These are phyloP conservation scores for Amoeboaphelidium protococcarum DNA, from an alignment of 371 early-diverging fungal species.

Conservation along the genomic window DNA sequence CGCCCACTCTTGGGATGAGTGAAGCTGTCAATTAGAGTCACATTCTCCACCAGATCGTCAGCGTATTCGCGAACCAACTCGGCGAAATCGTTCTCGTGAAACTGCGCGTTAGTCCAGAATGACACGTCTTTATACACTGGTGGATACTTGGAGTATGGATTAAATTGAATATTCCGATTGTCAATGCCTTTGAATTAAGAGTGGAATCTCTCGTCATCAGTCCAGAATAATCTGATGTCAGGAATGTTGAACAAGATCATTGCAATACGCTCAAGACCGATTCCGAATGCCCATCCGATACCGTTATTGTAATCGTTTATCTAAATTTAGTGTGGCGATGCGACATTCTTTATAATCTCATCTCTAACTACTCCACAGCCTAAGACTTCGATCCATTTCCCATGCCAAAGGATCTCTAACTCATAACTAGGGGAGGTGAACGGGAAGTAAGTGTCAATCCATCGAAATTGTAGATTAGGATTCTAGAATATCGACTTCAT, in stretches of 20 bases:
- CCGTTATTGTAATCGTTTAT: constrained; percentile 3
- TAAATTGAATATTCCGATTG: constrained; percentile 30
- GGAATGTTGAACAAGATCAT: constrained; percentile 85
- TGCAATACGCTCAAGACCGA: constrained; percentile 85
- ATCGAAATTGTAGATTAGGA: constrained; percentile 47
- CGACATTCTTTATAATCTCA: constrained; percentile 41
- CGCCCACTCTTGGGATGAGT: constrained; percentile 51
- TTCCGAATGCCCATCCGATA: constrained; percentile 89
- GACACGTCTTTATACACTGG: constrained; percentile 74
- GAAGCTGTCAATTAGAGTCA: constrained; percentile 62
- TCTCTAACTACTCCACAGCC: constrained; percentile 83
- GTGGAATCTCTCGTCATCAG: constrained; percentile 58
- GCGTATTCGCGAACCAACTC: constrained; percentile 75
- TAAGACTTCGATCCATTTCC: constrained; percentile 80
- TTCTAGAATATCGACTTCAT: background rate
- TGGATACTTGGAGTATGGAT: constrained; percentile 52
- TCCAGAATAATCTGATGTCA: constrained; percentile 92
- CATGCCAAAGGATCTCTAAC: constrained; percentile 69
- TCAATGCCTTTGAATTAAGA: constrained; percentile 47
- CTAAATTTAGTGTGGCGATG: constrained; percentile 5
- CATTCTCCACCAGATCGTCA: constrained; percentile 74
- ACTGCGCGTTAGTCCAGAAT: constrained; percentile 49
- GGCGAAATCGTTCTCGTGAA: constrained; percentile 76
- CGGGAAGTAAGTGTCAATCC: constrained; percentile 86
- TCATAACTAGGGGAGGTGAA: constrained; percentile 92